Evolutionary conservation across 2,329 filamentous ascomycete genomes (phyloP).

Genomic region (Ophiosphaerella korrae): DNA sequence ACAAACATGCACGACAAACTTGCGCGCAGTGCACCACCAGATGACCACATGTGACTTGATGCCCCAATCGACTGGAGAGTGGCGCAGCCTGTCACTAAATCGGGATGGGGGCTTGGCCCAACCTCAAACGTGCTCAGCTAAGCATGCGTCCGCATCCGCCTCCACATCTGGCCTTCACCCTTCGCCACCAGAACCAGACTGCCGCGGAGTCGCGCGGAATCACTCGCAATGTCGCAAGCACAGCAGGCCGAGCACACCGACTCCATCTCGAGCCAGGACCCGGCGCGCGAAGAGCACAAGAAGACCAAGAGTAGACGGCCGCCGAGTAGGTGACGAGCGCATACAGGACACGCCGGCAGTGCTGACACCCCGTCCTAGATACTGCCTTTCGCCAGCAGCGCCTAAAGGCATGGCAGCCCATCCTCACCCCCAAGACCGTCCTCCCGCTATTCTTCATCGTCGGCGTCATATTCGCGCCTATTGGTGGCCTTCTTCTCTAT

Average conservation of each 20-base stretch:
- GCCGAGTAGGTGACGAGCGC: slow-evolving; percentile 67
- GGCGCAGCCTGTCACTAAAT: slow-evolving; percentile 33
- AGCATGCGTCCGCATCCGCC: slow-evolving; percentile 13
- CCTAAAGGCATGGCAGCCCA: slow-evolving; percentile 98
- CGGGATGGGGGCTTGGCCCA: slow-evolving; percentile 25
- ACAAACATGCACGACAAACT: no score
- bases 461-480: slow-evolving; percentile 89
- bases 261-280: slow-evolving; percentile 51
- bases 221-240: slow-evolving; percentile 52
- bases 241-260: slow-evolving; percentile 50
- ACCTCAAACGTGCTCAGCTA: slow-evolving; percentile 18
- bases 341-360: slow-evolving; percentile 5
- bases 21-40: no score
- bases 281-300: slow-evolving; percentile 50
- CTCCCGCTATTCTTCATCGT: slow-evolving; percentile 89
- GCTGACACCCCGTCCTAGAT: slow-evolving; percentile 60
- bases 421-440: slow-evolving; percentile 92
- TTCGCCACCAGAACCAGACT: slow-evolving; percentile 19
- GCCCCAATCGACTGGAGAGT: slow-evolving; percentile 8
- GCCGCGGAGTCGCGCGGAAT: slow-evolving; percentile 39
- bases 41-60: no score
- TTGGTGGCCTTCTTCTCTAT: slow-evolving; percentile 84
- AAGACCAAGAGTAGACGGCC: slow-evolving; percentile 89
- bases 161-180: slow-evolving; percentile 17
- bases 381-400: slow-evolving; percentile 97